Base-by-base conservation (phyloP, 345 rosid genomes). In the Rhodomyrtus tomentosa region DNA sequence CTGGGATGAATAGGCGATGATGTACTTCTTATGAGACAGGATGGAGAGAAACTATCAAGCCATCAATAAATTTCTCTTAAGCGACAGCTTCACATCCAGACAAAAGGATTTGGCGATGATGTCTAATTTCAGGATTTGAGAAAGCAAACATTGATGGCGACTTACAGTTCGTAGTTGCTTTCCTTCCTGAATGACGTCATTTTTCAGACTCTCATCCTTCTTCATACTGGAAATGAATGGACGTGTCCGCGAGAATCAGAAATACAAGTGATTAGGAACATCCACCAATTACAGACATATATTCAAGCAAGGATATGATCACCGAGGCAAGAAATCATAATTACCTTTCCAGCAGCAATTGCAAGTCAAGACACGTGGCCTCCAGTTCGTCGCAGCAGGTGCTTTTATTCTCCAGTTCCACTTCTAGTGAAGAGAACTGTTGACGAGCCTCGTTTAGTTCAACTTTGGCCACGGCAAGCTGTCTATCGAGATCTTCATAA, bases 141-240 rank as follows among this genome's bases (percentile, higher is more conserved):
- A 45, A 16, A 50, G 73, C 32, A 36, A 51, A 40, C 50, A 40
- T 50, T 29, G 55, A 53, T 4, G 42, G 53, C 51, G 86, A 92
- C 99, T 94, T 90, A 95, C 98, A 29, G 91, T 90, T 86, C 91
- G 91, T 83, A 91, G 91, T 29, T 92, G 90, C 82, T 87, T 93
- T 72, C 89, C 93, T 22, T 89, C 93, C 87, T 76, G 86, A 87
- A 84, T 86, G 84, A 86, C 68, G 83, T 93, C 92, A 83, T 56
- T 45, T 50, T 49, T 51, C 12, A 87, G 88, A 55, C 32, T 56
- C 87, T 87, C 91, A 83, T 88, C 89, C 86, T 84, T 91, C 45
- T 82, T 86, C 83, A 82, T 73, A 85, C 99, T 97, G 94, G 88
- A 89, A 87, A 83, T 52, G 76, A 86, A 58, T 82, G 29, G 45